These are phyloP conservation scores for Lathyrus aphaca DNA, from an alignment of 306 rosid genomes.

Conservation along the genomic window DNA sequence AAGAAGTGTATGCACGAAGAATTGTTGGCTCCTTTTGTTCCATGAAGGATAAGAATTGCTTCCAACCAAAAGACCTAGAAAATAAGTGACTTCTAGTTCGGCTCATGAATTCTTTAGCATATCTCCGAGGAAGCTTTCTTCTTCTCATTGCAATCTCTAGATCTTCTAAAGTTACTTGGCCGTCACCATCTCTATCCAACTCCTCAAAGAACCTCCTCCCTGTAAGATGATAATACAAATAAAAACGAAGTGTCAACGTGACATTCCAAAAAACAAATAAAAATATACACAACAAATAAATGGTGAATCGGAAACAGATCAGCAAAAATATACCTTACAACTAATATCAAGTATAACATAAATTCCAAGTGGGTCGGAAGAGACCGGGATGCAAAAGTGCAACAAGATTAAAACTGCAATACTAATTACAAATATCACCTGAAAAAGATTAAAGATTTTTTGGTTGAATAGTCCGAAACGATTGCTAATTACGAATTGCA, in stretches of 20 bases:
- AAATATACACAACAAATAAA: not conserved
- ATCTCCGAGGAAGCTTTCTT: constrained; percentile 95
- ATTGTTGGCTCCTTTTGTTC: constrained; percentile 99
- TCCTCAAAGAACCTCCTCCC: constrained; percentile 99
- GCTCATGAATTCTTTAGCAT: constrained; percentile 92
- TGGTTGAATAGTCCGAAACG: no score
- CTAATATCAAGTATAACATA: not conserved
- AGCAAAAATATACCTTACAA: not conserved
- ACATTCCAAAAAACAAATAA: constrained; percentile 26
- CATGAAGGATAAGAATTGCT: constrained; percentile 89
- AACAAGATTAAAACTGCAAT: no score
- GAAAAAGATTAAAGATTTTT: no score
- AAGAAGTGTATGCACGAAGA: constrained; percentile 97
- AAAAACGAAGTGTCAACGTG: constrained; percentile 25
- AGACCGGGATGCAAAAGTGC: no score
- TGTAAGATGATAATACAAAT: constrained; percentile 41
- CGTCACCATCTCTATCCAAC: constrained; percentile 96
- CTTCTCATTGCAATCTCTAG: constrained; percentile 88
- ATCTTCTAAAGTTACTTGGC: constrained; percentile 93
- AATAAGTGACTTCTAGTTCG: constrained; percentile 94
- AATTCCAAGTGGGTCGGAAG: no score
- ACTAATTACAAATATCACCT: no score
- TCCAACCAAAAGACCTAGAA: constrained; percentile 95
- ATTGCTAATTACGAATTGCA: no score
- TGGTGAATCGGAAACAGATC: not conserved